A percentile compares a stretch with the other conserved stretches of the same genome.
Conservation (phyloP, 2,329 filamentous ascomycete genomes). For the Bimuria novae-zelandiae region DNA sequence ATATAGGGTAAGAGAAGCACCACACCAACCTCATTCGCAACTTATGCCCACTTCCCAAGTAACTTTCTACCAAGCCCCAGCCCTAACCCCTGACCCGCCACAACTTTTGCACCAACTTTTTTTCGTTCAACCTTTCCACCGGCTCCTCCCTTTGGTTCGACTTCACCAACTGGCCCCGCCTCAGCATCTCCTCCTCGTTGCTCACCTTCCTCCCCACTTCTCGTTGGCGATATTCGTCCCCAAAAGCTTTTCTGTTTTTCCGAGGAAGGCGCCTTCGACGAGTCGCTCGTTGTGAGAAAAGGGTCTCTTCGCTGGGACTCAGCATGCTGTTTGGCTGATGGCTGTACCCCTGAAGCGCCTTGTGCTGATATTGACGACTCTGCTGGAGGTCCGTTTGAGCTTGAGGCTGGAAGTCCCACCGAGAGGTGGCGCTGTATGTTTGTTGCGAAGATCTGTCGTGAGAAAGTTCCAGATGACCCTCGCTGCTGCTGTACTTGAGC, state of each 20-base stretch:
- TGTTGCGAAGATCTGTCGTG: not conserved
- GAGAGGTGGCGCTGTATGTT: not conserved
- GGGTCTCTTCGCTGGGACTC: not conserved
- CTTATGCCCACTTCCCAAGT: not conserved
- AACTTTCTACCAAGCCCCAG: not conserved
- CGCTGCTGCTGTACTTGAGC: not conserved
- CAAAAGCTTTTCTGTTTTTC: constrained; percentile 1
- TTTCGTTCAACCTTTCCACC: not conserved
- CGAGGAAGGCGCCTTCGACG: not conserved
- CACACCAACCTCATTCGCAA: not conserved
- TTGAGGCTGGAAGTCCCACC: not conserved
- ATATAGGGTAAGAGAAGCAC: no score
- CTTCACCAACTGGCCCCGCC: not conserved
- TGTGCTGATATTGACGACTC: not conserved
- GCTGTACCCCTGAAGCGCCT: not conserved
- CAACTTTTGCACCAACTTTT: constrained; percentile 1
- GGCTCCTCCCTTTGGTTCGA: not conserved
- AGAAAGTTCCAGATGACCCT: not conserved
- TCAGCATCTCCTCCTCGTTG: not conserved
- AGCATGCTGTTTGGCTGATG: not conserved
- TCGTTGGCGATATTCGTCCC: not conserved
- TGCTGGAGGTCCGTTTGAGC: not conserved
- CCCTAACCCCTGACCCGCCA: not conserved
- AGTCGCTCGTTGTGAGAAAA: not conserved
- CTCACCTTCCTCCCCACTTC: not conserved